Evolutionary conservation across 495 filamentous ascomycete genomes (phyloP).

Genomic region (Lophiotrema nucula): DNA sequence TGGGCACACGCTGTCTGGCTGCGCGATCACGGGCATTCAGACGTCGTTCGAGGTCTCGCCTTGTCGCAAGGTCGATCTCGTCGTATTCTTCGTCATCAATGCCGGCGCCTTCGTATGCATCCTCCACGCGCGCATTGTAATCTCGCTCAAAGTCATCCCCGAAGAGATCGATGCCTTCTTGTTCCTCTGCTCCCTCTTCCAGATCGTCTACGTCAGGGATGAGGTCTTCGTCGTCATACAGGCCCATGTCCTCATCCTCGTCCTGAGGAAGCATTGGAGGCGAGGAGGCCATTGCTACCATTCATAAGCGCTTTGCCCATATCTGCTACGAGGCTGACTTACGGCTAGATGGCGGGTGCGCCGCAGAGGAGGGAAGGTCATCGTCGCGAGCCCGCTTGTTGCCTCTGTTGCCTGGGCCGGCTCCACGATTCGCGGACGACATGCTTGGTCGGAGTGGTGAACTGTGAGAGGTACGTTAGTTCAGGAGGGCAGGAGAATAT

Average conservation of each 20-base stretch:
- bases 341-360: conserved; percentile 71
- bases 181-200: conserved; percentile 95
- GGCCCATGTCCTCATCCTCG: conserved; percentile 69
- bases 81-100: conserved; percentile 84
- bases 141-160: conserved; percentile 85
- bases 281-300: conserved; percentile 53
- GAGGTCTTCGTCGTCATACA: conserved; percentile 70
- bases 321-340: too few relatives aligned
- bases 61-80: conserved; percentile 63
- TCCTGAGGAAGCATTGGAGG: conserved; percentile 59
- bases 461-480: conserved; percentile 52
- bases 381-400: conserved; percentile 84
- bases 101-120: conserved; percentile 66
- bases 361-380: conserved; percentile 63
- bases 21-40: conserved; percentile 81
- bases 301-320: too few relatives aligned
- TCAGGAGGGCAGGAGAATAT: too few relatives aligned
- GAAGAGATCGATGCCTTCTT: conserved; percentile 91
- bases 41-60: conserved; percentile 79
- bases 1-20: conserved; percentile 69
- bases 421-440: conserved; percentile 82
- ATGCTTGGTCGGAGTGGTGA: conserved; percentile 81
- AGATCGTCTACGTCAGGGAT: conserved; percentile 85
- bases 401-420: conserved; percentile 51
- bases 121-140: conserved; percentile 61